Evolutionary conservation across 768 basidiomycete species (phyloP).

Genomic region (Hortiboletus campestris): DNA sequence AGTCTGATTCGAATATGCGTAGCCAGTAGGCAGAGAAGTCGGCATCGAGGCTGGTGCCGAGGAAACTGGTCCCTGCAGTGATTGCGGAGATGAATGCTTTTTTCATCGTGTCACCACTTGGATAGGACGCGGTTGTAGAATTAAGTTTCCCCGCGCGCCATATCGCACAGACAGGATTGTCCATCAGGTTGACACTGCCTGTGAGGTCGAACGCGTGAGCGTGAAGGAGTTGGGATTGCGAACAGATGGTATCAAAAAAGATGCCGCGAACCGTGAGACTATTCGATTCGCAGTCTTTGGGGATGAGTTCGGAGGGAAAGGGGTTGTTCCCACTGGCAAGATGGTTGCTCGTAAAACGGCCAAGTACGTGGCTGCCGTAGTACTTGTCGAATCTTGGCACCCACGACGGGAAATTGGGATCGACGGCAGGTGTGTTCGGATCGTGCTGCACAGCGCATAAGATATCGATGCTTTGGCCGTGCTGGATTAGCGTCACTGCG

Average conservation of each 20-base stretch:
- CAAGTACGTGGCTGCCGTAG: slow-evolving; percentile 1
- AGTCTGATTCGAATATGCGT: neutral
- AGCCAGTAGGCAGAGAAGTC: neutral
- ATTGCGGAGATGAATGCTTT: neutral
- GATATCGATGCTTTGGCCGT: slow-evolving; percentile 1
- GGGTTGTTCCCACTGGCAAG: neutral
- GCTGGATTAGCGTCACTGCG: neutral
- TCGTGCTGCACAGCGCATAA: neutral
- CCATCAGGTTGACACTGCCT: neutral
- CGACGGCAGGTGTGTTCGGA: neutral
- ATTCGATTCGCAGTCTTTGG: neutral
- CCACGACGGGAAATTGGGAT: slow-evolving; percentile 5
- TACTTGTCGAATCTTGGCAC: slow-evolving; percentile 7
- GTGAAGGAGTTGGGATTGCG: neutral
- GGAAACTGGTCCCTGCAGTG: neutral
- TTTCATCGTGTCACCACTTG: neutral
- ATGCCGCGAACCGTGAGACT: slow-evolving; percentile 1
- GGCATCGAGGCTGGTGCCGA: neutral
- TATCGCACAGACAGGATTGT: neutral
- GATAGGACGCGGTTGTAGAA: neutral
- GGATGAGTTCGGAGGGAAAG: neutral
- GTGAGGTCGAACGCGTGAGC: neutral
- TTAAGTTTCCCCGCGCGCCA: neutral
- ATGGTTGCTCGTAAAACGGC: slow-evolving; percentile 3
- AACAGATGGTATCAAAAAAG: neutral